phyloP scores from a whole-genome alignment of 495 filamentous ascomycete species.

The Trypethelium eluteriae region DNA sequence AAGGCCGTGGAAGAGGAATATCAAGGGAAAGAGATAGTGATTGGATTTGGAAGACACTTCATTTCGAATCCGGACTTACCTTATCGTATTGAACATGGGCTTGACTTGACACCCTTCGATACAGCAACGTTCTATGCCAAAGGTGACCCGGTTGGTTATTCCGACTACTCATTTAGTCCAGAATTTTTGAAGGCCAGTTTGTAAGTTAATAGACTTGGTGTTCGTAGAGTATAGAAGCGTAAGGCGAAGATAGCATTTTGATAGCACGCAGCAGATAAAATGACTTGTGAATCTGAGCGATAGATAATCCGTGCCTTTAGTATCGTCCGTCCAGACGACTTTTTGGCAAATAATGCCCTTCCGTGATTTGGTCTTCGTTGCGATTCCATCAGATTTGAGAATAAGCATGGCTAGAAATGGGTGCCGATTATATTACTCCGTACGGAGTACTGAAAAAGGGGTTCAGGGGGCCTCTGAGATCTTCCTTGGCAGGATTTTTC shows the following conservation, averaged over 20 bases:
- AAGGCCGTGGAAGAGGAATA: slow-evolving; percentile 48
- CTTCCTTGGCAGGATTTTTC: too few relatives aligned
- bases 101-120: slow-evolving; percentile 28
- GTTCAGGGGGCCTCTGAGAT: neutral
- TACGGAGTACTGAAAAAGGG: neutral
- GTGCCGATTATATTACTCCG: neutral
- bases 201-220: neutral
- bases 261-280: neutral
- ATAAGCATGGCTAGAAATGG: too few relatives aligned
- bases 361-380: too few relatives aligned
- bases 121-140: slow-evolving; percentile 52
- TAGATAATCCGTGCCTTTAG: too few relatives aligned
- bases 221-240: neutral
- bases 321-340: too few relatives aligned
- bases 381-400: too few relatives aligned
- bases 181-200: slow-evolving; percentile 33
- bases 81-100: neutral
- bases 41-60: slow-evolving; percentile 53
- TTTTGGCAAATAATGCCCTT: too few relatives aligned
- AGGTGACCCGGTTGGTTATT: slow-evolving; percentile 50
- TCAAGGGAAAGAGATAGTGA: slow-evolving; percentile 40
- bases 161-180: slow-evolving; percentile 55
- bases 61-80: slow-evolving; percentile 63
- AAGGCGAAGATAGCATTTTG: neutral
- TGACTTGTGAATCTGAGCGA: too few relatives aligned